phyloP scores from a whole-genome alignment of 2,329 filamentous ascomycete genomes.

The Sphaerulina musiva region DNA sequence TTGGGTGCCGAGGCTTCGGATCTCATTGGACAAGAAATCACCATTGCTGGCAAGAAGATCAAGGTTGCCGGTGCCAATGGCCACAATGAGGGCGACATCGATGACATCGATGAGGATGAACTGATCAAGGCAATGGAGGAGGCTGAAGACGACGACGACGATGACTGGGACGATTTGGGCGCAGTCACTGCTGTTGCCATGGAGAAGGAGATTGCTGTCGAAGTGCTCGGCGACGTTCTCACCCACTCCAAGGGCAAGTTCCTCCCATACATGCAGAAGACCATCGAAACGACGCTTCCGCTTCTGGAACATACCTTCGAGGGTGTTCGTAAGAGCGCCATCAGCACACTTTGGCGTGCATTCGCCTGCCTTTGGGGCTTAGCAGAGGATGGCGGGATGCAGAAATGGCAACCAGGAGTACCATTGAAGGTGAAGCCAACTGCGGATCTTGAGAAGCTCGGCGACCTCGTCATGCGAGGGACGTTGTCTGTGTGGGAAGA shows the following conservation, averaged over 20 bases:
- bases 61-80: constrained; percentile 61
- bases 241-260: constrained; percentile 74
- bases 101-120: constrained; percentile 53
- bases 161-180: constrained; percentile 75
- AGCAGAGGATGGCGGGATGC: constrained; percentile 69
- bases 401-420: constrained; percentile 83
- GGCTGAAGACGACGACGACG: constrained; percentile 54
- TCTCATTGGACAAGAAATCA: constrained; percentile 68
- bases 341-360: constrained; percentile 86
- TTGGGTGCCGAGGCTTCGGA: constrained; percentile 68
- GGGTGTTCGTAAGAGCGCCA: constrained; percentile 83
- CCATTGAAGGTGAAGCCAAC: constrained; percentile 75
- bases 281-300: constrained; percentile 71
- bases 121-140: constrained; percentile 46
- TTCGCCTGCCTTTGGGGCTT: constrained; percentile 87
- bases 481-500: constrained; percentile 83
- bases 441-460: constrained; percentile 73
- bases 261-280: constrained; percentile 81
- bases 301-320: constrained; percentile 87
- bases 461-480: constrained; percentile 74
- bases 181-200: constrained; percentile 83
- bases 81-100: constrained; percentile 40
- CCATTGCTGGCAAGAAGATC: constrained; percentile 75
- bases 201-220: constrained; percentile 95
- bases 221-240: constrained; percentile 89